phyloP scores from a whole-genome alignment of 2,329 filamentous ascomycete genomes.

The Rutstroemia sydowiana region DNA sequence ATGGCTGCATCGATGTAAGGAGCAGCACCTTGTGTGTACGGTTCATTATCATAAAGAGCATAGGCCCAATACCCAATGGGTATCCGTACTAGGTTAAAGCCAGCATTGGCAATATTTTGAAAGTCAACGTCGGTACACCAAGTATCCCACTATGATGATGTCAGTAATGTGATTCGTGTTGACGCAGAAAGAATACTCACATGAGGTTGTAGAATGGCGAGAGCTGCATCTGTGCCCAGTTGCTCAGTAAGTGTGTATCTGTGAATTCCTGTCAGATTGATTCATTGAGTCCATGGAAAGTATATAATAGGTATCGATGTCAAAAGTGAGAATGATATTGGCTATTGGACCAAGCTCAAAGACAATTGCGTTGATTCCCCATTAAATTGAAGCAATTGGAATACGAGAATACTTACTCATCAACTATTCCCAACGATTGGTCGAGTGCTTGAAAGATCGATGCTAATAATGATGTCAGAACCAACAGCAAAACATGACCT shows the following conservation, averaged over 20 bases:
- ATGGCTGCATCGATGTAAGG: constrained; percentile 48
- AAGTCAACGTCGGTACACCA: constrained; percentile 40
- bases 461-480: constrained; percentile 20
- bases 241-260: constrained; percentile 32
- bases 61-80: constrained; percentile 55
- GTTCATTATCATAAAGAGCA: constrained; percentile 38
- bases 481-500: background rate
- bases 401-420: constrained; percentile 18
- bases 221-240: constrained; percentile 39
- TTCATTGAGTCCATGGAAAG: too few relatives aligned
- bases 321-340: background rate
- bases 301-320: background rate
- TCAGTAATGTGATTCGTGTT: constrained; percentile 21
- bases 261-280: background rate
- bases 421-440: constrained; percentile 28
- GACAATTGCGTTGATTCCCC: too few relatives aligned
- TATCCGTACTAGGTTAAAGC: constrained; percentile 52
- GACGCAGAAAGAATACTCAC: constrained; percentile 21
- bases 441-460: constrained; percentile 40
- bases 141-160: constrained; percentile 23
- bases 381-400: too few relatives aligned
- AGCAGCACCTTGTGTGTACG: constrained; percentile 45
- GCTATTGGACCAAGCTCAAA: too few relatives aligned
- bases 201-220: constrained; percentile 46
- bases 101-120: constrained; percentile 46